Evolutionary conservation across 1,284 basidiomycete species (phyloP), one percentile per base, ranked within the genome.

Genomic region (Fomitopsis betulina): DNA sequence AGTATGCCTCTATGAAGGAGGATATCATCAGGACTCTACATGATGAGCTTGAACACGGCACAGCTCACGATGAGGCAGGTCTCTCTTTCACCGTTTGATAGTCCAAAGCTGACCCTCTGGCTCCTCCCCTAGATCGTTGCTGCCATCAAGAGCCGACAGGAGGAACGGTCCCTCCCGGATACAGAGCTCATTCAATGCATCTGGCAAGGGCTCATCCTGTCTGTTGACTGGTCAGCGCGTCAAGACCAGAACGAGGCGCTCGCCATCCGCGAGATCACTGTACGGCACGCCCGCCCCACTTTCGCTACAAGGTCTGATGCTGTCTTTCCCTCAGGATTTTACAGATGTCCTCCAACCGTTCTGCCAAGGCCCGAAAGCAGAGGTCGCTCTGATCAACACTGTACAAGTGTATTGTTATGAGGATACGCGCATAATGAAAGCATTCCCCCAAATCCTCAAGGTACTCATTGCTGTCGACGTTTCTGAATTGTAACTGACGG

Each of bases 361-460:
- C 79, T 93, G 89, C 70, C 83, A 83, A 58, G 85, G 86, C 57
- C 84, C 94, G 27, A 95, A 96, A 75, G 90, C 91, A 25, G 86
- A 98, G 76, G 92, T 98, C 55, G 86, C 89, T 40, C 82, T 97
- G 58, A 93, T 98, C 75, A 97, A 97, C 74, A 84, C 89, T 58
- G 93, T 96, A 23, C 96, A 98, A 78, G 83, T 94, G 63, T 93
- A 94, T 77, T 95, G 92, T 73, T 96, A 97, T 74, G 91, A 95
- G 74, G 93, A 98, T 70, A 94, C 93, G 30, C 89, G 93, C 57
- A 83, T 96, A 68, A 94, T 95, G 75, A 96, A 96, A 73, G 82
- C 92, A 8, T 98, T 98, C 80, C 87, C 93, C 53, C 91, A 94
- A 69, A 88, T 98, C 72, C 82, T 98, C 66, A 97, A 97, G 81